Evolutionary conservation across 495 filamentous ascomycete genomes (phyloP).

Genomic region (Acidomyces sp.): DNA sequence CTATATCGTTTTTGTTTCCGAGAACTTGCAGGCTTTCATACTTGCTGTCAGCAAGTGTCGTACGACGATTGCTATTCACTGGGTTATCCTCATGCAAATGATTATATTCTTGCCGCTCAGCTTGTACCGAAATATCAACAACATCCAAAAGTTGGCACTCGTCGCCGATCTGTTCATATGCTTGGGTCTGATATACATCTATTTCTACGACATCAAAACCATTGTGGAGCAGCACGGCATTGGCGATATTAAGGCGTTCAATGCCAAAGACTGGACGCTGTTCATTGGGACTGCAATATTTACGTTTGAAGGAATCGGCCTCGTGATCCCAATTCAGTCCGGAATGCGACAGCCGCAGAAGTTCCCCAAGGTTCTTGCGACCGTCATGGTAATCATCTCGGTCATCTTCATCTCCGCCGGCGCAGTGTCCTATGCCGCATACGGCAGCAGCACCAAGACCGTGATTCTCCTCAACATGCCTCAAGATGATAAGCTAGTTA

Average conservation of each 20-base stretch:
- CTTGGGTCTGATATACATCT: constrained; percentile 81
- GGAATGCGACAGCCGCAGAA: constrained; percentile 83
- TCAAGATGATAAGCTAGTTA: constrained; percentile 91
- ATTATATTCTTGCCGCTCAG: constrained; percentile 86
- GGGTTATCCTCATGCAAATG: constrained; percentile 84
- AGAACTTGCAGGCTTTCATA: constrained; percentile 91
- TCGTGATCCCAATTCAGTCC: constrained; percentile 98
- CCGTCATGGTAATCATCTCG: constrained; percentile 88
- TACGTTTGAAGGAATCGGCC: constrained; percentile 92
- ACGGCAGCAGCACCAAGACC: constrained; percentile 86
- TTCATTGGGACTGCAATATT: constrained; percentile 99
- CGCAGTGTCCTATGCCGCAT: constrained; percentile 88
- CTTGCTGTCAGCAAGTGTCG: constrained; percentile 69
- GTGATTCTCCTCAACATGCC: constrained; percentile 92
- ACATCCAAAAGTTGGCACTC: constrained; percentile 66
- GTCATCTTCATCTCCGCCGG: constrained; percentile 83
- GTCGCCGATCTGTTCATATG: constrained; percentile 90
- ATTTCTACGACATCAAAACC: constrained; percentile 89
- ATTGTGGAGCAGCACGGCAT: constrained; percentile 61
- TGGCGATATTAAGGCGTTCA: constrained; percentile 76
- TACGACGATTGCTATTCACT: constrained; percentile 69
- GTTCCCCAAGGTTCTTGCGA: constrained; percentile 73
- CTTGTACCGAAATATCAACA: constrained; percentile 87
- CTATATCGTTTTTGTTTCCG: constrained; percentile 96
- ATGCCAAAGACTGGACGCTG: constrained; percentile 77